Percentiles rank a stretch among this genome's conserved stretches.
These are phyloP conservation scores for Oenanthe sinensis DNA, from an alignment of 129 eudicot genomes.

Conservation along the genomic window DNA sequence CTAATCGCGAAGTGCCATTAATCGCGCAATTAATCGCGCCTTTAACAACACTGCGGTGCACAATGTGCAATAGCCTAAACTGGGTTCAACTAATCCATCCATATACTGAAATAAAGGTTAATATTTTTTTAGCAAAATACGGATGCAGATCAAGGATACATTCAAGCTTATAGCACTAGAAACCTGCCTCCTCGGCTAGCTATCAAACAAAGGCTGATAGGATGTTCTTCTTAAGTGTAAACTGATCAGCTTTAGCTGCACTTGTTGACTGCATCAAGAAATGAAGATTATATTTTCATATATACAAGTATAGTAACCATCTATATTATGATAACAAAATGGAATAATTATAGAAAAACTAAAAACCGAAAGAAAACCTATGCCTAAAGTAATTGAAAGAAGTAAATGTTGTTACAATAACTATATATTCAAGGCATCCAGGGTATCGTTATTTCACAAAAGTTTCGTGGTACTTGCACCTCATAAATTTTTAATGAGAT, in stretches of 20 bases:
- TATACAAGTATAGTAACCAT: background rate
- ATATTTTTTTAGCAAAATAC: slow-evolving; percentile 12
- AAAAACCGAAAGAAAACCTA: background rate
- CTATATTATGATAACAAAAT: background rate
- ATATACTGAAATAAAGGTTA: slow-evolving; percentile 8
- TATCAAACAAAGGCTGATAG: slow-evolving; percentile 54
- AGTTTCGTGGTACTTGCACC: too few relatives aligned
- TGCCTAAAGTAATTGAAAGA: background rate
- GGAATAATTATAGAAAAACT: background rate
- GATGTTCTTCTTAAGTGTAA: slow-evolving; percentile 92
- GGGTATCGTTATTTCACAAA: too few relatives aligned
- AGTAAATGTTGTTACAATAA: background rate
- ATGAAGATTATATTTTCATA: background rate
- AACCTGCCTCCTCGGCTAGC: slow-evolving; percentile 4
- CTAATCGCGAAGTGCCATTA: too few relatives aligned
- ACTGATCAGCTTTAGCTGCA: slow-evolving; percentile 75
- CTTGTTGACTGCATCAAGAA: slow-evolving; percentile 66
- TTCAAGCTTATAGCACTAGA: background rate
- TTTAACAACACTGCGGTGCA: too few relatives aligned
- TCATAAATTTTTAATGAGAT: too few relatives aligned
- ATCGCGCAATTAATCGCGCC: too few relatives aligned
- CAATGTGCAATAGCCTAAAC: slow-evolving; percentile 9
- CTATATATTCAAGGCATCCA: background rate
- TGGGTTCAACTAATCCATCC: slow-evolving; percentile 15
- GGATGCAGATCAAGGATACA: slow-evolving; percentile 1